Conservation (phyloP, 2,329 filamentous ascomycete genomes). For the Microcyclospora pomicola region DNA sequence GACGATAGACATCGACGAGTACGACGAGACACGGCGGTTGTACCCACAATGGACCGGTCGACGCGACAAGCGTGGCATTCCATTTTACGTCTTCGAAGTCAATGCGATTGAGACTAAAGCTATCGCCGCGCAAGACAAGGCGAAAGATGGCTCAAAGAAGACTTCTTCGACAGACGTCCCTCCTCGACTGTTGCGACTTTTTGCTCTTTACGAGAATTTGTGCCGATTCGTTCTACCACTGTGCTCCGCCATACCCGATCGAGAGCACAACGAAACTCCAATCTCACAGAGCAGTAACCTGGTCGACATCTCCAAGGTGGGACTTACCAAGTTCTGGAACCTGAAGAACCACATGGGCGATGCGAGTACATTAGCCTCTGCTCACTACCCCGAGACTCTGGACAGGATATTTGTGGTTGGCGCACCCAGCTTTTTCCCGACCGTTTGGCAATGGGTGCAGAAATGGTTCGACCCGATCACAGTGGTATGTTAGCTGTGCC, state of each 20-base stretch:
- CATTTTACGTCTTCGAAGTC: slow-evolving; percentile 83
- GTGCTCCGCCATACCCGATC: slow-evolving; percentile 59
- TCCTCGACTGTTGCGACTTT: slow-evolving; percentile 64
- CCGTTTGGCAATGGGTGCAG: slow-evolving; percentile 90
- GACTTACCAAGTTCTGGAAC: slow-evolving; percentile 91
- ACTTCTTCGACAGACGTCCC: slow-evolving; percentile 44
- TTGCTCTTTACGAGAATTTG: slow-evolving; percentile 87
- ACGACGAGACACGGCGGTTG: slow-evolving; percentile 64
- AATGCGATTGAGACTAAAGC: slow-evolving; percentile 69
- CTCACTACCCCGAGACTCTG: slow-evolving; percentile 88
- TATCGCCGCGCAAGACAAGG: slow-evolving; percentile 47
- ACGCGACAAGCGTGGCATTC: slow-evolving; percentile 79
- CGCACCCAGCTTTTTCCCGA: slow-evolving; percentile 80
- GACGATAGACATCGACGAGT: slow-evolving; percentile 73
- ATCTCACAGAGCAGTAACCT: slow-evolving; percentile 91
- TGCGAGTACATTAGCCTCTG: slow-evolving; percentile 73
- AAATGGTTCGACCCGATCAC: slow-evolving; percentile 85
- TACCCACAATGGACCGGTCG: slow-evolving; percentile 94
- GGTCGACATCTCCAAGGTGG: slow-evolving; percentile 78
- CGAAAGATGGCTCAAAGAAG: slow-evolving; percentile 14
- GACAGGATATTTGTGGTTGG: slow-evolving; percentile 81
- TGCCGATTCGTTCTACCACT: slow-evolving; percentile 77
- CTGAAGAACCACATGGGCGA: slow-evolving; percentile 88
- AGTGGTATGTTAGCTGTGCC: slow-evolving; percentile 29
- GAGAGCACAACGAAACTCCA: slow-evolving; percentile 63